A percentile compares a stretch with the other conserved stretches of the same genome.
Evolutionary conservation across 176 grass and related monocot species (phyloP).

Genomic region (Rhynchospora tenuis): DNA sequence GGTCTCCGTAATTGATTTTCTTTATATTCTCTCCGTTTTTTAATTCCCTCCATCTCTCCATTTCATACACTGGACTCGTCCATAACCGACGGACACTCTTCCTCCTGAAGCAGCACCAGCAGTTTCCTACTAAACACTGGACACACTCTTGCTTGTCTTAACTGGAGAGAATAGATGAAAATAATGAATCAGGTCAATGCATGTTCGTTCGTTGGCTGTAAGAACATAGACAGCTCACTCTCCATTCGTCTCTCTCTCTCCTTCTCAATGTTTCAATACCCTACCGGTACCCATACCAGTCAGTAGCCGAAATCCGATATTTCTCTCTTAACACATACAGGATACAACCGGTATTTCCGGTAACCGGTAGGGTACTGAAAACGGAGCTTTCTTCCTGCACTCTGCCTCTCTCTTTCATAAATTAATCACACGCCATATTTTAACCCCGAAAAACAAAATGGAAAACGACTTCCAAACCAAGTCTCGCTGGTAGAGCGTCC

Average conservation of each 20-base stretch:
- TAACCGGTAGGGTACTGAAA: too few species aligned
- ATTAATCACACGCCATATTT: background rate
- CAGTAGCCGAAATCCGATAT: too few species aligned
- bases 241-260: slow-evolving; percentile 21
- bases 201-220: slow-evolving; percentile 11
- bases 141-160: background rate
- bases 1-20: background rate
- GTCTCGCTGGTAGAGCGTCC: slow-evolving; percentile 13
- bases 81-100: background rate
- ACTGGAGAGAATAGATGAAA: background rate
- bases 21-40: background rate
- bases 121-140: background rate
- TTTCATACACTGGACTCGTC: background rate
- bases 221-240: slow-evolving; percentile 27
- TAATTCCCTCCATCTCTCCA: background rate
- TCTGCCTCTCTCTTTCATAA: background rate
- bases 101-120: background rate
- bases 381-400: slow-evolving; percentile 24
- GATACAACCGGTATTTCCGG: too few species aligned
- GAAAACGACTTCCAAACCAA: slow-evolving; percentile 27
- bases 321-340: too few species aligned
- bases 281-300: too few species aligned
- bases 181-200: background rate
- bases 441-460: background rate
- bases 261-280: too few species aligned